phyloP scores from a whole-genome alignment of 192 early-diverging fungal genomes.

The Backusella westeae region DNA sequence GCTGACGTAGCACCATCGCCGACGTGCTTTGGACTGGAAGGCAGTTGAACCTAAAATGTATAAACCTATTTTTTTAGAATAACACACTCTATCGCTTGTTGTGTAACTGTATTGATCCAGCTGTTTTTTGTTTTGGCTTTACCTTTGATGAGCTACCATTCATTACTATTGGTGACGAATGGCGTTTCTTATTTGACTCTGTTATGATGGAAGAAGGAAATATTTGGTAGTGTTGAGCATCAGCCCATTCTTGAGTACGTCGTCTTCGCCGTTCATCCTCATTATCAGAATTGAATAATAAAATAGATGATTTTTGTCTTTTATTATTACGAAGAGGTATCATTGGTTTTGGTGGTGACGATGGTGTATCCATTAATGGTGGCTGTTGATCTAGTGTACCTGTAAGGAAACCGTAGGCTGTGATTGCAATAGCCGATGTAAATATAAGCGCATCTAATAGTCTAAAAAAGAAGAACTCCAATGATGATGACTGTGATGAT shows the following conservation, averaged over 20 bases:
- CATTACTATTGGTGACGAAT: neutral
- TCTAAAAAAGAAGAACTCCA: constrained; percentile 4
- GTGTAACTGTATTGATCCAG: neutral
- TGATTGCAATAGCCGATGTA: constrained; percentile 22
- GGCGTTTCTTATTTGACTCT: neutral
- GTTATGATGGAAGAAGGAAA: neutral
- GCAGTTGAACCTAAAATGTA: constrained; percentile 17
- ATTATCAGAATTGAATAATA: neutral
- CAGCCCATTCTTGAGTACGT: constrained; percentile 19
- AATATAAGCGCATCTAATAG: constrained; percentile 17
- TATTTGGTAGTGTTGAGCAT: neutral
- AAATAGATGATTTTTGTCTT: neutral
- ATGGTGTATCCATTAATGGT: neutral
- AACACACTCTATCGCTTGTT: neutral
- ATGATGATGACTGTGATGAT: neutral
- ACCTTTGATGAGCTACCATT: neutral
- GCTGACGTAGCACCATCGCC: neutral
- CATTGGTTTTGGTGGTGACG: neutral
- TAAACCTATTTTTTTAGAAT: neutral
- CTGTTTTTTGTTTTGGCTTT: neutral
- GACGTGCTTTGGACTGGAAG: neutral
- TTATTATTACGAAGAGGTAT: neutral
- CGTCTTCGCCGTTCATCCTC: constrained; percentile 6
- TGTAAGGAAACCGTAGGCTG: constrained; percentile 12
- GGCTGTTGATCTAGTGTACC: constrained; percentile 14